Evolutionary conservation across 2,329 filamentous ascomycete genomes (phyloP).

Genomic region (Fusarium mundagurra): DNA sequence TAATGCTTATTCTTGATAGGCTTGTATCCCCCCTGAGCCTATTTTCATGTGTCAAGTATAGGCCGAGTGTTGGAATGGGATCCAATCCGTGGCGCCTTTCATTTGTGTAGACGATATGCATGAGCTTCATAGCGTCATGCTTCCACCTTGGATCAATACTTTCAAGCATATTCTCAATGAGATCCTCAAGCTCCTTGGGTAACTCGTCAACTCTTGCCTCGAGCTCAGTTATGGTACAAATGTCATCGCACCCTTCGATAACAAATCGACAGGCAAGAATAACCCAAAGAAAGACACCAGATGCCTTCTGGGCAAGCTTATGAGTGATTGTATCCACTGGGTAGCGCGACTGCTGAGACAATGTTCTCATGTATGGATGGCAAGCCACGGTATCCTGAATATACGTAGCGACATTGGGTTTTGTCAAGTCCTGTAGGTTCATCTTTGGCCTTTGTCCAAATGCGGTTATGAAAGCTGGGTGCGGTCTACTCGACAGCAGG

Average conservation of each 20-base stretch:
- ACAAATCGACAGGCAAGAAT: neutral
- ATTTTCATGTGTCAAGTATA: neutral
- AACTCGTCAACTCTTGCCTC: neutral
- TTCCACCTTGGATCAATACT: neutral
- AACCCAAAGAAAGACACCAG: neutral
- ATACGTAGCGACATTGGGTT: neutral
- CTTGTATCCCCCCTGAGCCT: fast-evolving
- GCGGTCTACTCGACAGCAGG: neutral
- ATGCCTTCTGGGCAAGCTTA: neutral
- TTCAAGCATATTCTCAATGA: neutral
- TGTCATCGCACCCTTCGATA: neutral
- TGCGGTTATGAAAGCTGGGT: neutral
- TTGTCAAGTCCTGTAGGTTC: neutral
- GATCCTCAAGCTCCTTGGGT: neutral
- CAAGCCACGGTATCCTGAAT: neutral
- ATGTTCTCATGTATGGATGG: neutral
- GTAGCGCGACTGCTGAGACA: neutral
- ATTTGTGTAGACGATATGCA: neutral
- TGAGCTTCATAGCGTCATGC: neutral
- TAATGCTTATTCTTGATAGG: fast-evolving
- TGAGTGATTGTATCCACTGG: fast-evolving
- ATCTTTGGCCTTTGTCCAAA: neutral
- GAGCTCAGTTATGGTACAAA: neutral
- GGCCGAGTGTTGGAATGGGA: neutral
- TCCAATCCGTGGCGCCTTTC: fast-evolving